Conservation (phyloP, 2,329 filamentous ascomycete species). For the Ilyonectria sp. region DNA sequence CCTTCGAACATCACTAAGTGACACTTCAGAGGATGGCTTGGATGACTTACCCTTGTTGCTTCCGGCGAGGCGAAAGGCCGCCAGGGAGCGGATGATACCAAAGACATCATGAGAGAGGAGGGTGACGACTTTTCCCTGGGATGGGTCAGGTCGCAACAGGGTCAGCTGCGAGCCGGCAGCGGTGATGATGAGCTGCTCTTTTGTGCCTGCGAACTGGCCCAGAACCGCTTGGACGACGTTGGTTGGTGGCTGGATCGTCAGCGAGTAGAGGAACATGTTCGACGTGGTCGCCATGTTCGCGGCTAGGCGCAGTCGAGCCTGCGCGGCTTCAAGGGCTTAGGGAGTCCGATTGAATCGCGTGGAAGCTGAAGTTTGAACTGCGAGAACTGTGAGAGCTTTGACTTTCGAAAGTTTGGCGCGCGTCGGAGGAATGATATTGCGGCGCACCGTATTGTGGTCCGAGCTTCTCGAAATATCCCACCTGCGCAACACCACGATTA, state of each 20-base stretch:
- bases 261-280: conserved; percentile 98
- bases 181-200: conserved; percentile 97
- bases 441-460: conserved; percentile 48
- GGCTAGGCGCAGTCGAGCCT: conserved; percentile 65
- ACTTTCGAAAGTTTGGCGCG: conserved; percentile 50
- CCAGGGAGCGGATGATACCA: conserved; percentile 91
- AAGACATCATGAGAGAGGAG: conserved; percentile 95
- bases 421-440: conserved; percentile 56
- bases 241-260: conserved; percentile 94
- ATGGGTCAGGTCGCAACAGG: conserved; percentile 87
- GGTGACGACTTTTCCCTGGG: conserved; percentile 88
- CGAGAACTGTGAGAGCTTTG: conserved; percentile 47
- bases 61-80: conserved; percentile 91
- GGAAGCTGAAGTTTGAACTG: conserved; percentile 43
- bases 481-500: conserved; percentile 40
- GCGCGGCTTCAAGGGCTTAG: conserved; percentile 59
- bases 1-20: conserved; percentile 76
- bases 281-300: conserved; percentile 93
- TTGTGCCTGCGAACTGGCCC: conserved; percentile 95
- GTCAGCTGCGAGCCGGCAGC: conserved; percentile 92
- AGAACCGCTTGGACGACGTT: conserved; percentile 91
- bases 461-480: conserved; percentile 52
- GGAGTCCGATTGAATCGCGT: conserved; percentile 49
- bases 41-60: conserved; percentile 91
- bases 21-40: conserved; percentile 61